Evolutionary conservation across 352 stramenopile species (phyloP), one percentile per base, ranked within the genome.

Genomic region (Globisporangium carolinianum): DNA sequence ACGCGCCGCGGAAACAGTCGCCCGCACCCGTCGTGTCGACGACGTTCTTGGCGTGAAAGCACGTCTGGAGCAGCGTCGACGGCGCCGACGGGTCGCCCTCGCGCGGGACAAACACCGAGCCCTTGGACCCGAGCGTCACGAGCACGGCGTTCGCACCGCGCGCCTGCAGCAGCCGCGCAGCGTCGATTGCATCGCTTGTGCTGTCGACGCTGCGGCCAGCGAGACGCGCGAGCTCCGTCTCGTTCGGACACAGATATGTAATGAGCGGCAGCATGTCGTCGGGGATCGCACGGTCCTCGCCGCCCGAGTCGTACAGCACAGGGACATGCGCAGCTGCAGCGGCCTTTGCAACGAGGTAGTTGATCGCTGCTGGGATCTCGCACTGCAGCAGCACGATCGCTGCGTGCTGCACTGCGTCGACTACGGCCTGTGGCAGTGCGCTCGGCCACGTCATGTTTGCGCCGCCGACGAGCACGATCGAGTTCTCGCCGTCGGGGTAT

Each of bases 381-480:
- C 70, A 79, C 63, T 94, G 83, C 36, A 94, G 58, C 61, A 91
- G 48, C 32, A 94, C 74, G 50, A 91, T 75, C 2, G 71, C 69
- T 0, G 83, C 79, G 15, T 54, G 61, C 24, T 75, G 67, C 55
- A 94, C 76, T 6, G 76, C 75, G 8, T 73, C 51, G 6, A 71
- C 62, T 6, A 89, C 52, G 12, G 47, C 47, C 1, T 35, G 46
- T 0, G 80, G 62, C 3, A 94, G 63, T 18, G 63, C 17, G 0
- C 69, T 36, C 0, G 78, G 71, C 84, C 84, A 94, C 46, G 73
- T 68, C 15, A 63, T 63, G 43, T 94, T 94, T 18, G 84, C 84
- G 17, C 84, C 84, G 7, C 79, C 79, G 5, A 94, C 79, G 45
- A 94, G 87, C 17, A 94, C 74, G 57, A 94, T 94, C 37, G 82